A percentile compares a stretch with the other conserved stretches of the same genome.
These are phyloP conservation scores for Tricholoma matsutake DNA, from an alignment of 768 basidiomycete genomes.

Conservation along the genomic window DNA sequence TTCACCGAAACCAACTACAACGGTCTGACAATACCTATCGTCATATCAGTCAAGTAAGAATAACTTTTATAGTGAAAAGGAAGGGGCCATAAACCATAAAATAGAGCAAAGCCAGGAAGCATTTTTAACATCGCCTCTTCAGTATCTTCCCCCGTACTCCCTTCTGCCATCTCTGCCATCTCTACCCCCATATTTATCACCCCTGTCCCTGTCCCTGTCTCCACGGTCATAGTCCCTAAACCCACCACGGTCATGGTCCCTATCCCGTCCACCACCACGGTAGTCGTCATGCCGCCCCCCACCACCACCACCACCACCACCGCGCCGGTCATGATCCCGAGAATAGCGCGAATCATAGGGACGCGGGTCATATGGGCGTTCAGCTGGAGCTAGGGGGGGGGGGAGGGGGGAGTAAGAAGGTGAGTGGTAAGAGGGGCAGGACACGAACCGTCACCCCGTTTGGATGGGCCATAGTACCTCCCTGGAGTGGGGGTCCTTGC, in stretches of 20 bases:
- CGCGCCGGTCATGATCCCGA: slow-evolving; percentile 57
- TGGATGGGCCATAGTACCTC: slow-evolving; percentile 90
- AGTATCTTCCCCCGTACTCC: slow-evolving; percentile 14
- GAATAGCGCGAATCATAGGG: slow-evolving; percentile 89
- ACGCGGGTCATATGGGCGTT: slow-evolving; percentile 88
- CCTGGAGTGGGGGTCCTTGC: slow-evolving; percentile 94
- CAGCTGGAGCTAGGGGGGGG: slow-evolving; percentile 52
- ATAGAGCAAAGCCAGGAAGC: not conserved
- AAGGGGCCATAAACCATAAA: not conserved
- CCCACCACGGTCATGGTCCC: slow-evolving; percentile 38
- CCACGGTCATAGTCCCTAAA: slow-evolving; percentile 49
- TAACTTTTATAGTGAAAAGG: not conserved
- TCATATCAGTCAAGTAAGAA: not conserved
- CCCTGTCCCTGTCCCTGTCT: slow-evolving; percentile 43
- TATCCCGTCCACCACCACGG: slow-evolving; percentile 22
- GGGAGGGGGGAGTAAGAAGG: slow-evolving; percentile 1
- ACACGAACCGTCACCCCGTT: slow-evolving; percentile 63
- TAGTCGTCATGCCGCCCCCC: slow-evolving; percentile 45
- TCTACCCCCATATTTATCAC: slow-evolving; percentile 22
- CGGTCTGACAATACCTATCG: too few relatives aligned
- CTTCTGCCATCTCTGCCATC: slow-evolving; percentile 26
- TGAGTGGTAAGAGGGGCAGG: not conserved
- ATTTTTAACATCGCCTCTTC: not conserved
- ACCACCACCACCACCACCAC: slow-evolving; percentile 41
- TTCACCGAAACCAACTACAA: too few relatives aligned